Evolutionary conservation across 2,329 filamentous ascomycete genomes (phyloP), one percentile per base, ranked within the genome.

Genomic region (Stemphylium vesicarium): DNA sequence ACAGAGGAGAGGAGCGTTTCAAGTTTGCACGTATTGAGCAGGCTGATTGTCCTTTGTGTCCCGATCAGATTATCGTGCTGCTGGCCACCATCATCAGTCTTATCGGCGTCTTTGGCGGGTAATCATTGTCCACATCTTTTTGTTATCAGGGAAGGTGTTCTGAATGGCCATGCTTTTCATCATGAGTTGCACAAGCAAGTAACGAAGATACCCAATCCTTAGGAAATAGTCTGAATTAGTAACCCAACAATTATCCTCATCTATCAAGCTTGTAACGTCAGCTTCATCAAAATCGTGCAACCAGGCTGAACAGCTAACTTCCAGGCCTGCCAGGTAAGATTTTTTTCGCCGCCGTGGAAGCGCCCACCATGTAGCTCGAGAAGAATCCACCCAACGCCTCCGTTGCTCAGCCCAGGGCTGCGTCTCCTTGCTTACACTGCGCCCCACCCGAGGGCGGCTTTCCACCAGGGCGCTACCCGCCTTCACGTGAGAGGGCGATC

Each of bases 141-240:
- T 40, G 26, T 35, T 29, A 6, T 44, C 33, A 13, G 26, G 20
- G 29, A 24, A 10, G 51, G 40, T 37, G 37, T 29, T 54, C 40
- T 50, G 33, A 42, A 50, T 41, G 15, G 18, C 29, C 18, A 29
- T 48, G 22, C 15, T 37, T 11, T 44, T 50, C 32, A 40, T 40
- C 15, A 44, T 18, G 35, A 54, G 46, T 44, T 50, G 20, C 45
- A 43, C 46, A 50, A 54, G 26, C 46, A 24, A 54, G 46, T 50
- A 39, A 50, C 20, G 45, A 39, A 39, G 51, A 54, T 54, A 54
- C 51, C 51, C 50, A 48, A 48, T 36, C 39, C 15, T 33, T 44
- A 44, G 26, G 10, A 11, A 29, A 43, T 33, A 39, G 26, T 35
- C 35, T 54, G 20, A 43, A 50, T 38, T 38, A 50, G 45, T 43